A percentile compares a stretch with the other conserved stretches of the same genome.
Evolutionary conservation across 1,139 yeast genomes (phyloP).

Genomic region (Candida buenavistaensis): DNA sequence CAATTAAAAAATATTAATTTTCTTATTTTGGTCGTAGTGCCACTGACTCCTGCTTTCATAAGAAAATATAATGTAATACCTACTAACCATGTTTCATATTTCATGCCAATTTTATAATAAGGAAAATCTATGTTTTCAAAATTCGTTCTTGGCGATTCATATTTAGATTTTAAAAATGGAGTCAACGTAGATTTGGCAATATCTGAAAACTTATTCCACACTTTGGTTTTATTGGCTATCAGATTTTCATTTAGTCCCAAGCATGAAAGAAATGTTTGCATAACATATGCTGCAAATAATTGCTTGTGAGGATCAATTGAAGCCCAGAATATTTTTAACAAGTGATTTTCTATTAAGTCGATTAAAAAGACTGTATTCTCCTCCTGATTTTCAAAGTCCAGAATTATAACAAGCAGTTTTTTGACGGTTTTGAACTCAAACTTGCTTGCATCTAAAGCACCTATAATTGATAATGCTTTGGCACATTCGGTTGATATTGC

Average conservation of each 20-base stretch:
- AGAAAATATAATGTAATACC: constrained; percentile 67
- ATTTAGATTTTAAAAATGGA: constrained; percentile 75
- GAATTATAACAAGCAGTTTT: constrained; percentile 49
- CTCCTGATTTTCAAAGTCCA: constrained; percentile 58
- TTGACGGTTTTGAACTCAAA: constrained; percentile 49
- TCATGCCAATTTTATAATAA: constrained; percentile 33
- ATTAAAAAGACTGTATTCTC: constrained; percentile 69
- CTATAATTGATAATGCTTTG: constrained; percentile 70
- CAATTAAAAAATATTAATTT: constrained; percentile 61
- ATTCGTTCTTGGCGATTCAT: constrained; percentile 51
- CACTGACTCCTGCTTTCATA: constrained; percentile 43
- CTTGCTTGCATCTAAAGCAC: constrained; percentile 72
- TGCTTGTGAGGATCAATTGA: constrained; percentile 87
- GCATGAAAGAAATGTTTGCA: constrained; percentile 79
- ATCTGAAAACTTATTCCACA: constrained; percentile 67
- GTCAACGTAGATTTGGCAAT: constrained; percentile 72
- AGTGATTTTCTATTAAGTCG: constrained; percentile 62
- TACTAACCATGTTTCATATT: constrained; percentile 64
- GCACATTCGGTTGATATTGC: constrained; percentile 62
- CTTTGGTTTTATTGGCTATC: constrained; percentile 17
- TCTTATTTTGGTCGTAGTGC: too few species aligned
- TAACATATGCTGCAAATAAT: constrained; percentile 79
- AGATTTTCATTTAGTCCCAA: constrained; percentile 53
- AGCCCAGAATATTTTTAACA: constrained; percentile 85
- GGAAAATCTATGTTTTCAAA: constrained; percentile 36